Percentiles rank a stretch among this genome's conserved stretches.
Evolutionary conservation across 306 rosid genomes (phyloP).

Genomic region (Senna siamea): DNA sequence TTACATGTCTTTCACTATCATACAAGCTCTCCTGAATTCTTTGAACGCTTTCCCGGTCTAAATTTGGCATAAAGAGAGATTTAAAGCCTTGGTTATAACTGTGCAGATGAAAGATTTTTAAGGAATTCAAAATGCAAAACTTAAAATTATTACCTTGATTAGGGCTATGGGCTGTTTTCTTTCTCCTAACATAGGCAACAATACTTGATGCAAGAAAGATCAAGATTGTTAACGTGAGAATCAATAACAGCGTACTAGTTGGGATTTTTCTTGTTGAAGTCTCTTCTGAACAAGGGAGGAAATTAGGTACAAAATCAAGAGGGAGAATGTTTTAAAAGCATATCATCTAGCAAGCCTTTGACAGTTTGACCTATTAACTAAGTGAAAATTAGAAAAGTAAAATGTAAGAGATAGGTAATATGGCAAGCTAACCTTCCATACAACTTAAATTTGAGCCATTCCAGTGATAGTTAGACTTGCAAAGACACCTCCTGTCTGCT

Average conservation of each 20-base stretch:
- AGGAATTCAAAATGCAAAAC: constrained; percentile 5
- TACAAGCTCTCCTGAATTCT: constrained; percentile 18
- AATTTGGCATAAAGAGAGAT: background rate
- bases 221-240: background rate
- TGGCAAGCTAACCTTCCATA: constrained; percentile 9
- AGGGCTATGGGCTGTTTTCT: constrained; percentile 13
- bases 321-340: background rate
- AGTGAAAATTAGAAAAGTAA: background rate
- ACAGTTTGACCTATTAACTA: too few relatives aligned
- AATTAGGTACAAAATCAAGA: background rate
- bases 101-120: background rate
- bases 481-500: constrained; percentile 38
- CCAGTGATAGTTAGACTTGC: constrained; percentile 39
- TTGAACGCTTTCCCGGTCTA: constrained; percentile 28
- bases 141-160: constrained; percentile 25
- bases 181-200: constrained; percentile 2
- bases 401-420: background rate
- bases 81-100: background rate
- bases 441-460: constrained; percentile 32
- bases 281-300: constrained; percentile 21
- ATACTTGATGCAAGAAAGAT: background rate
- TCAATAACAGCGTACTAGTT: background rate
- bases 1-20: constrained; percentile 35
- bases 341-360: background rate
- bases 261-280: background rate